Percentiles rank a stretch among this genome's conserved stretches.
Conservation (phyloP, 768 basidiomycete genomes). For the Galerina sulciceps region DNA sequence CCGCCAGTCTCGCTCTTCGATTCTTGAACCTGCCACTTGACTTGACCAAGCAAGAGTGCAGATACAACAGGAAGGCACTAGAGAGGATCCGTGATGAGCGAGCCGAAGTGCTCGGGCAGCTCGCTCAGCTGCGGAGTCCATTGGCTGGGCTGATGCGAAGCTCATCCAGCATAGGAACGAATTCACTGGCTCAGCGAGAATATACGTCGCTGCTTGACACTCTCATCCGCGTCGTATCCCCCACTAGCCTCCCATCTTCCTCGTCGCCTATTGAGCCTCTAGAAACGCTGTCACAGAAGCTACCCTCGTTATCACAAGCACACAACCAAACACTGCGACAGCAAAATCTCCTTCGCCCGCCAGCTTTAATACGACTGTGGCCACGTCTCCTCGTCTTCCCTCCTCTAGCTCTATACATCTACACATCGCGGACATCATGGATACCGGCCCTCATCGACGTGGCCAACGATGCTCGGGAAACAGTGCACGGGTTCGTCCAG, state of each 20-base stretch:
- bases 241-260: background rate
- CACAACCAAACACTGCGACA: constrained; percentile 21
- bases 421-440: constrained; percentile 54
- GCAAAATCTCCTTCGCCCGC: constrained; percentile 64
- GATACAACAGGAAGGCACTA: constrained; percentile 58
- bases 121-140: constrained; percentile 56
- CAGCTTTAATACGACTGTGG: constrained; percentile 74
- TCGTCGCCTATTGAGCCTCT: constrained; percentile 16
- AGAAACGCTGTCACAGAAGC: constrained; percentile 13
- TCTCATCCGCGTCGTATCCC: constrained; percentile 20
- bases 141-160: constrained; percentile 28
- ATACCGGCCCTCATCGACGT: constrained; percentile 53
- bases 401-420: constrained; percentile 62
- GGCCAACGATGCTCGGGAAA: constrained; percentile 64
- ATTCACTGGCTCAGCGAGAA: constrained; percentile 17
- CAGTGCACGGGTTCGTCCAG: constrained; percentile 70
- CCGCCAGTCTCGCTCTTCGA: constrained; percentile 23
- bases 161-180: constrained; percentile 18
- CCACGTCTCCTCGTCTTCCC: constrained; percentile 81
- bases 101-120: constrained; percentile 67
- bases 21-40: constrained; percentile 56
- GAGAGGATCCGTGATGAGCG: constrained; percentile 68
- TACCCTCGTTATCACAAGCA: constrained; percentile 12
- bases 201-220: constrained; percentile 19
- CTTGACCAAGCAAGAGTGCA: constrained; percentile 71